phyloP scores from a whole-genome alignment of 1,139 yeast species.

The Blastobotrys serpentis region DNA sequence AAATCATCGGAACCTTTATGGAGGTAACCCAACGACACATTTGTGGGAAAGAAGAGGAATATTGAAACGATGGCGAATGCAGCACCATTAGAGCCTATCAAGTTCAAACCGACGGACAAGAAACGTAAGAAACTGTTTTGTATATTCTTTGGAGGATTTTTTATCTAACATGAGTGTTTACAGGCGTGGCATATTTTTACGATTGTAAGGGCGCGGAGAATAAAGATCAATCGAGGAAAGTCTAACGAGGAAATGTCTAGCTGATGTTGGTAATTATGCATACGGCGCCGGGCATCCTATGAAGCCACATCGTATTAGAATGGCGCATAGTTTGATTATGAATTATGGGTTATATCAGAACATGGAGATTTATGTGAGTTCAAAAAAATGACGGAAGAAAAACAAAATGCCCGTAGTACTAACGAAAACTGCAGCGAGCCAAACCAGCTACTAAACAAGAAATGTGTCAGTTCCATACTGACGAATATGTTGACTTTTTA shows the following conservation, averaged over 20 bases:
- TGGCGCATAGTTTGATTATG: constrained; percentile 97
- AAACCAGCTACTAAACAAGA: constrained; percentile 98
- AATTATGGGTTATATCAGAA: constrained; percentile 94
- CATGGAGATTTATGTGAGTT: constrained; percentile 79
- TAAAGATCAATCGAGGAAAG: not conserved
- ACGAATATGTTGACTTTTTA: constrained; percentile 91
- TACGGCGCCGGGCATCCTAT: constrained; percentile 98
- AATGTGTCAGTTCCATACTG: constrained; percentile 98
- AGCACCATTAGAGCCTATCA: constrained; percentile 58
- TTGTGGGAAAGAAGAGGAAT: no score
- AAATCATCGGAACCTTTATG: no score
- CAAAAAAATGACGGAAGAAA: not conserved
- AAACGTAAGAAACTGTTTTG: constrained; percentile 42
- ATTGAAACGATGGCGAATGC: constrained; percentile 26
- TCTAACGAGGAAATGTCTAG: constrained; percentile 26
- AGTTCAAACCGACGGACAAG: constrained; percentile 56
- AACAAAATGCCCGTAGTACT: not conserved
- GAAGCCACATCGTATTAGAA: constrained; percentile 98
- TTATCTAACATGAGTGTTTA: constrained; percentile 12
- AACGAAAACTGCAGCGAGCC: constrained; percentile 50
- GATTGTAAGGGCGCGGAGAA: constrained; percentile 39
- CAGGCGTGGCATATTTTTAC: constrained; percentile 62
- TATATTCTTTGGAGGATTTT: not conserved
- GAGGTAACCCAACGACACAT: no score
- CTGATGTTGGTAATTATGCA: constrained; percentile 96